Conservation (phyloP, 768 basidiomycete species). For the Rhizopogon vinicolor region DNA sequence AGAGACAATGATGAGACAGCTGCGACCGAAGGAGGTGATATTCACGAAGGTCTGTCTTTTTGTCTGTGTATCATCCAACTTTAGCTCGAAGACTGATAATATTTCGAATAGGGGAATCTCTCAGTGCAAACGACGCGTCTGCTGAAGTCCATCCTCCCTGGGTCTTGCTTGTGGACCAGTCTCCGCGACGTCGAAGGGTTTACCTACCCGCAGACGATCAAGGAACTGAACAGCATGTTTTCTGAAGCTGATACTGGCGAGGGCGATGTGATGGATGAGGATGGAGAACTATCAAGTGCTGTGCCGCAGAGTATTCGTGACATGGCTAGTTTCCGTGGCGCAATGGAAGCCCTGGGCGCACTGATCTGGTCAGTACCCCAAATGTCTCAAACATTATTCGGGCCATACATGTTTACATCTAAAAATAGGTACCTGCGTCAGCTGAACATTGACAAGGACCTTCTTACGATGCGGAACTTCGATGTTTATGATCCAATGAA, state of each 20-base stretch:
- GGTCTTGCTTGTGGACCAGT: constrained; percentile 84
- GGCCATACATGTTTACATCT: background rate
- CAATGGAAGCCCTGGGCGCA: constrained; percentile 84
- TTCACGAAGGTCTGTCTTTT: constrained; percentile 68
- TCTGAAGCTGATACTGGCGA: constrained; percentile 29
- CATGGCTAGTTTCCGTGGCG: constrained; percentile 59
- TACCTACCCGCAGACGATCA: constrained; percentile 62
- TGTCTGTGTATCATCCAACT: background rate
- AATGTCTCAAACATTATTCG: background rate
- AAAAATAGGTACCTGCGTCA: constrained; percentile 73
- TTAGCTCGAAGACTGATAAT: background rate
- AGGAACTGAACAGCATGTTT: constrained; percentile 66
- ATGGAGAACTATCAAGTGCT: constrained; percentile 26
- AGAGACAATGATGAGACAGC: constrained; percentile 89
- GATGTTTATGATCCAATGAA: constrained; percentile 96
- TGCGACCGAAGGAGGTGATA: constrained; percentile 88
- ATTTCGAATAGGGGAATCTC: constrained; percentile 64
- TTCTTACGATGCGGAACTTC: constrained; percentile 95
- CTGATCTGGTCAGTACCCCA: constrained; percentile 73
- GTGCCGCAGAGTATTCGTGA: constrained; percentile 73
- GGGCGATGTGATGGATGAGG: constrained; percentile 44
- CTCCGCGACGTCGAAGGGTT: constrained; percentile 83
- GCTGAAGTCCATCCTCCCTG: constrained; percentile 75
- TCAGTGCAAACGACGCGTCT: constrained; percentile 79
- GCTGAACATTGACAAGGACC: constrained; percentile 93